phyloP scores from a whole-genome alignment of 2,329 filamentous ascomycete species.

The Xylariaceae sp. region DNA sequence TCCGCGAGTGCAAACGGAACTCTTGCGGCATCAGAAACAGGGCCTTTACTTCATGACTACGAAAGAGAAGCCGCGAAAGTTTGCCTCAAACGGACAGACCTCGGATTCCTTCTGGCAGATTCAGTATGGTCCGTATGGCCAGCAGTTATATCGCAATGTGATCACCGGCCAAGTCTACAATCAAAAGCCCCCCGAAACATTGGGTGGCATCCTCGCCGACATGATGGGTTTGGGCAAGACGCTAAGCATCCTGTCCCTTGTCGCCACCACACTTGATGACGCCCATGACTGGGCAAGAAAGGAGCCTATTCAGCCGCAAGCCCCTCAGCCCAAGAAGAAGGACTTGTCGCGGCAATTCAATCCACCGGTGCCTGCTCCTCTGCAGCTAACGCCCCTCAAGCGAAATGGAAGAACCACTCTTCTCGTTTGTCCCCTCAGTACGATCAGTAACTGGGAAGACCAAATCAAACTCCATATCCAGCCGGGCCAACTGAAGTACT shows the following conservation, averaged over 20 bases:
- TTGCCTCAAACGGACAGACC: conserved; percentile 50
- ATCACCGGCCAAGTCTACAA: conserved; percentile 68
- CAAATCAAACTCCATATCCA: conserved; percentile 81
- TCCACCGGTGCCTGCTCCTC: conserved; percentile 37
- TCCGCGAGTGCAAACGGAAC: conserved; percentile 54
- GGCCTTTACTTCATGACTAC: conserved; percentile 80
- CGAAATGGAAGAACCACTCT: conserved; percentile 75
- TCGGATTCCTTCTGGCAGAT: conserved; percentile 75
- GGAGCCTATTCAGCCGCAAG: conserved; percentile 46
- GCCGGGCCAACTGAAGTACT: conserved; percentile 59
- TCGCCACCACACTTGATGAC: conserved; percentile 60
- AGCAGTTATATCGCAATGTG: conserved; percentile 69
- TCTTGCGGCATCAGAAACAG: conserved; percentile 86
- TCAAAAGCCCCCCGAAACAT: conserved; percentile 58
- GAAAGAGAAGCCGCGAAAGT: conserved; percentile 65
- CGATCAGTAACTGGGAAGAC: conserved; percentile 89
- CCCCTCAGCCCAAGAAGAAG: conserved; percentile 36
- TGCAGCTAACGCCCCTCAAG: conserved; percentile 48
- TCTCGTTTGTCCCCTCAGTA: conserved; percentile 83
- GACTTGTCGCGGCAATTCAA: conserved; percentile 34
- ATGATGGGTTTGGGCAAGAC: conserved; percentile 91
- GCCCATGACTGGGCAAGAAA: conserved; percentile 57
- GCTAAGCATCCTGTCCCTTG: conserved; percentile 74
- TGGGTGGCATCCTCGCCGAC: conserved; percentile 72
- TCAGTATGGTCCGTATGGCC: conserved; percentile 45